phyloP scores from a whole-genome alignment of 1,284 basidiomycete species.

The Papiliotrema laurentii region DNA sequence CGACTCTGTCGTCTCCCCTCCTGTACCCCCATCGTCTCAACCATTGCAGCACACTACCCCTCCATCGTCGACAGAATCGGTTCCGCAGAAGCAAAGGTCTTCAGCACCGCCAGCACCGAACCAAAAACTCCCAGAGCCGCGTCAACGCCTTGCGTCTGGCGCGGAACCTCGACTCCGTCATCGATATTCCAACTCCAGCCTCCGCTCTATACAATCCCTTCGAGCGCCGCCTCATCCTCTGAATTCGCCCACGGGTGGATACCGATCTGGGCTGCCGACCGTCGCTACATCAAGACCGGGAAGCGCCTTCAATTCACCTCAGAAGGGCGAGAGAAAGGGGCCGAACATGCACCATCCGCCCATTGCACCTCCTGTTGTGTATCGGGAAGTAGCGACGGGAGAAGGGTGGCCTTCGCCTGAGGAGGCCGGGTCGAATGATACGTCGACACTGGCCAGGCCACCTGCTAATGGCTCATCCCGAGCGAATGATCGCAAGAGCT shows the following conservation, averaged over 20 bases:
- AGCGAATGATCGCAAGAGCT: conserved; percentile 5
- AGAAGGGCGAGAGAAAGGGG: conserved; percentile 9
- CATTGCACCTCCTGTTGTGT: conserved; percentile 37
- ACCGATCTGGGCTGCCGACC: conserved; percentile 11
- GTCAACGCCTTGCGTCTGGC: conserved; percentile 2
- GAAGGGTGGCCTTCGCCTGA: conserved; percentile 31
- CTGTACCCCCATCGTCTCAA: not conserved
- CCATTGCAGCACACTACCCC: not conserved
- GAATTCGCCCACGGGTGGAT: conserved; percentile 36
- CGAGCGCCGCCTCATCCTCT: conserved; percentile 45
- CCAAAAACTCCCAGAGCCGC: not conserved
- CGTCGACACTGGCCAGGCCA: too few species aligned
- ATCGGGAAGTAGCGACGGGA: conserved; percentile 31
- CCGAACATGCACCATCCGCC: conserved; percentile 42
- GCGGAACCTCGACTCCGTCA: conserved; percentile 22
- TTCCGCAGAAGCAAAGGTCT: not conserved
- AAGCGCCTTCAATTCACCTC: conserved; percentile 21
- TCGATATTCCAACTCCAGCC: conserved; percentile 31
- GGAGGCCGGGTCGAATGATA: conserved; percentile 3
- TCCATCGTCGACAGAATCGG: not conserved
- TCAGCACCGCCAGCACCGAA: not conserved
- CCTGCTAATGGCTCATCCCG: too few species aligned
- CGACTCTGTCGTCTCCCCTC: not conserved
- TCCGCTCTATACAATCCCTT: conserved; percentile 38
- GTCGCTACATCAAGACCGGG: conserved; percentile 17